Conservation (phyloP, 2,329 filamentous ascomycete species). For the Metarhizium brunneum region DNA sequence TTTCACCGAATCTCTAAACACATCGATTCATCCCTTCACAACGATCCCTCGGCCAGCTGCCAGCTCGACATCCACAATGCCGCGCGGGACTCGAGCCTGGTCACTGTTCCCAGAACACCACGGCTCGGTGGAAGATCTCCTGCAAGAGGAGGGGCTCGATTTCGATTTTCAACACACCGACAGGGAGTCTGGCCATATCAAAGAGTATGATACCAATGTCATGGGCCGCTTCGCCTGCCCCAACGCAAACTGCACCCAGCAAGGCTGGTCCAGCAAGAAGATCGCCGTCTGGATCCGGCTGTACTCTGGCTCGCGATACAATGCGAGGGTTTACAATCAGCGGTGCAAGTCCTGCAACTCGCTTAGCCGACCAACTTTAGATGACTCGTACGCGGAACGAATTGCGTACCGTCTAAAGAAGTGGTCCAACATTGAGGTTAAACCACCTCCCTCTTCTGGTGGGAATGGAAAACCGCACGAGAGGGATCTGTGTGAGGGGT, state of each 20-base stretch:
- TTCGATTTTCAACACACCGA: slow-evolving; percentile 16
- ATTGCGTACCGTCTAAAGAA: slow-evolving; percentile 26
- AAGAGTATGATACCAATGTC: slow-evolving; percentile 18
- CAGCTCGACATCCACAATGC: not conserved
- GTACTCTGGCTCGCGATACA: slow-evolving; percentile 21
- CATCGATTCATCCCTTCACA: too few relatives aligned
- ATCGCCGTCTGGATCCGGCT: slow-evolving; percentile 24
- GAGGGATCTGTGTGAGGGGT: slow-evolving; percentile 24
- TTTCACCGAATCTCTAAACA: too few relatives aligned
- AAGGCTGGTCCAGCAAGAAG: slow-evolving; percentile 22
- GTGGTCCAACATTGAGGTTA: slow-evolving; percentile 21
- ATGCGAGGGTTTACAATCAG: slow-evolving; percentile 27
- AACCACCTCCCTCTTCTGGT: not conserved
- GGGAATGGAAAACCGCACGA: slow-evolving; percentile 14
- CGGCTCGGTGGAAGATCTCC: slow-evolving; percentile 5
- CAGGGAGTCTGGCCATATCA: slow-evolving; percentile 5
- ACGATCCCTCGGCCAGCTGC: not conserved
- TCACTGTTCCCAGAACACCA: slow-evolving; percentile 14
- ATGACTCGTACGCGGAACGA: slow-evolving; percentile 24
- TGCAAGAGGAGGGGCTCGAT: slow-evolving; percentile 8
- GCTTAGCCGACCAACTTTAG: slow-evolving; percentile 16
- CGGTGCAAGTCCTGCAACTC: slow-evolving; percentile 21
- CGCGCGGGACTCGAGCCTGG: slow-evolving; percentile 2
- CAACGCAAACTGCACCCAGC: slow-evolving; percentile 13
- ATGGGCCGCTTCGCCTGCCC: slow-evolving; percentile 24